Conservation (phyloP, 331 rosid genomes). For the Pyrus hybrid region DNA sequence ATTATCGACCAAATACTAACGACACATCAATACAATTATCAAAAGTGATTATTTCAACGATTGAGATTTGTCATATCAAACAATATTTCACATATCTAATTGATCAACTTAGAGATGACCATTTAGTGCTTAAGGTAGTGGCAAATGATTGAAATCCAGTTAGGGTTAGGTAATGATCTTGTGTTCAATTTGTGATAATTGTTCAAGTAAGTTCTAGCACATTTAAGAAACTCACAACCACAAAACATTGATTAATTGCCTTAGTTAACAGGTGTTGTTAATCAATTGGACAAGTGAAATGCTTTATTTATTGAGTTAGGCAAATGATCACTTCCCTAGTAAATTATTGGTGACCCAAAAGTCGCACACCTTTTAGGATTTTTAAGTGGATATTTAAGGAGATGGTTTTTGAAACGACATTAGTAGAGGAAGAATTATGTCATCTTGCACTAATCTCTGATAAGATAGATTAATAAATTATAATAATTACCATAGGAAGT, state of each 20-base stretch:
- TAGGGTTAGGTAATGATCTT: background rate
- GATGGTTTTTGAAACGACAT: constrained; percentile 4
- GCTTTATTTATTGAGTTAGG: background rate
- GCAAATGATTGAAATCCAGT: background rate
- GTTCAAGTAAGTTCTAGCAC: background rate
- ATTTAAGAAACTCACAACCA: too few relatives aligned
- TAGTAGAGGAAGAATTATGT: background rate
- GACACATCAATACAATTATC: background rate
- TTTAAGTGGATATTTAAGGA: background rate
- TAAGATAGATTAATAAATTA: background rate
- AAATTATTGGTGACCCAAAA: background rate
- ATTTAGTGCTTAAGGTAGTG: background rate
- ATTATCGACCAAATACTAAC: too few relatives aligned
- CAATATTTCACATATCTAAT: background rate
- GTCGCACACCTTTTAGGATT: background rate
- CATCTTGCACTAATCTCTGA: background rate
- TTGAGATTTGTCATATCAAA: background rate
- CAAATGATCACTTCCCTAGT: background rate
- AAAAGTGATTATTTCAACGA: too few relatives aligned
- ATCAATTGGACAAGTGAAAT: background rate
- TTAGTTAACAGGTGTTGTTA: background rate
- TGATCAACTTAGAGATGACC: background rate
- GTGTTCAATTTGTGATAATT: background rate
- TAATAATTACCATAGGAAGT: background rate
- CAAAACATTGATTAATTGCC: too few relatives aligned